Evolutionary conservation across 768 basidiomycete genomes (phyloP).

Genomic region (Rhizopogon vesiculosus): DNA sequence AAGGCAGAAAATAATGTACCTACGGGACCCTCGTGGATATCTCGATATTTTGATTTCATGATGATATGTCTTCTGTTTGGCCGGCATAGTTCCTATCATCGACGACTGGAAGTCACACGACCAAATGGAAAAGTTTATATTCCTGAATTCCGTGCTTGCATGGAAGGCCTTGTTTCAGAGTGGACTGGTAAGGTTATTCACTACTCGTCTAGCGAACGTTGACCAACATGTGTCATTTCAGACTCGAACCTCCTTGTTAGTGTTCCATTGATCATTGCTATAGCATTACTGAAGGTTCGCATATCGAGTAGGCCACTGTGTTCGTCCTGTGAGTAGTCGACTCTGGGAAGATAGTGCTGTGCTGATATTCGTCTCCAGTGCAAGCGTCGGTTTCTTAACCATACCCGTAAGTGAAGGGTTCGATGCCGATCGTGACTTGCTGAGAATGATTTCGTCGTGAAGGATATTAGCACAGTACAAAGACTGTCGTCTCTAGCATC

Average conservation of each 20-base stretch:
- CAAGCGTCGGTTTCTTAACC: not conserved
- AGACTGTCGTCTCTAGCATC: slow-evolving; percentile 9
- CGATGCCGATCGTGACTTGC: not conserved
- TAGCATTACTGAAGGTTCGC: not conserved
- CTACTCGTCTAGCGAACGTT: not conserved
- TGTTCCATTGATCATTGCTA: not conserved
- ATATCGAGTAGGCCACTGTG: not conserved
- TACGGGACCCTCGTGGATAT: slow-evolving; percentile 1
- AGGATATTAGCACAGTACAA: slow-evolving; percentile 2
- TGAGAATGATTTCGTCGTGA: not conserved
- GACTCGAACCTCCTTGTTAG: slow-evolving; percentile 15
- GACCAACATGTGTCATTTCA: not conserved
- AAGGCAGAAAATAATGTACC: not conserved
- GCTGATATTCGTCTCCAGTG: not conserved
- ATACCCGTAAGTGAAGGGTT: not conserved
- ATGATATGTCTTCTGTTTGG: slow-evolving; percentile 14
- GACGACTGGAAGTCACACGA: slow-evolving; percentile 10
- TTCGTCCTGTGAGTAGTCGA: not conserved
- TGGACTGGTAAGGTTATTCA: slow-evolving; percentile 17
- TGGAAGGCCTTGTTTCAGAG: slow-evolving; percentile 16
- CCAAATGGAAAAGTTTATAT: slow-evolving; percentile 10
- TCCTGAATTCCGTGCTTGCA: slow-evolving; percentile 11
- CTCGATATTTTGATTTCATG: slow-evolving; percentile 6
- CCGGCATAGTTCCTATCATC: slow-evolving; percentile 15
- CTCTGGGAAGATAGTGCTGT: not conserved